These are phyloP conservation scores for Cryptococcus amylolentus DNA, from an alignment of 1,284 basidiomycete species.

Conservation along the genomic window DNA sequence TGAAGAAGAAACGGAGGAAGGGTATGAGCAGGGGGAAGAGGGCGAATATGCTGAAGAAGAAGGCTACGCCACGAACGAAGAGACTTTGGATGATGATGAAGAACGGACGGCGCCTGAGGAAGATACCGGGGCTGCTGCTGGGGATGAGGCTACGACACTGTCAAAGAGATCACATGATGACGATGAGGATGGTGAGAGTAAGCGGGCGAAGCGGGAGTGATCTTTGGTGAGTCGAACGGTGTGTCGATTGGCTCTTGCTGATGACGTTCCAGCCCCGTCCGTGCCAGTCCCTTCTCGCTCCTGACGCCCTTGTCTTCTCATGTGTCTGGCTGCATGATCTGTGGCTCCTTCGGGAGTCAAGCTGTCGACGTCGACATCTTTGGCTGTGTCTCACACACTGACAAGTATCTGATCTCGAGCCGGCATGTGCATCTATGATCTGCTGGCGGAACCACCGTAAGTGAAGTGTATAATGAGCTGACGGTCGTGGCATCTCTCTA, in stretches of 20 bases:
- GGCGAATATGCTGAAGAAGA: neutral
- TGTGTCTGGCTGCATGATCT: no score
- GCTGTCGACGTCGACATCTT: no score
- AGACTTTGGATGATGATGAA: constrained; percentile 5
- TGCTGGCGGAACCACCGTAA: neutral
- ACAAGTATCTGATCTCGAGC: no score
- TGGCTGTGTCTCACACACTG: no score
- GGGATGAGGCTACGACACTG: neutral
- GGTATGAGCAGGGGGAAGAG: neutral
- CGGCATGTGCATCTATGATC: no score
- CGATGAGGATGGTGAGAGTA: constrained; percentile 4
- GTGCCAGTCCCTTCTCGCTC: no score
- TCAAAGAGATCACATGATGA: constrained; percentile 3
- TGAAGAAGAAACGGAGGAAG: neutral
- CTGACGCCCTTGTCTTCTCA: no score
- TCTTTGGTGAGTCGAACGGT: neutral
- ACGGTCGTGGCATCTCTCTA: neutral
- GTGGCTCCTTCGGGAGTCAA: no score
- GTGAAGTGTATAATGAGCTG: constrained; percentile 1
- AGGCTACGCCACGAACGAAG: constrained; percentile 3
- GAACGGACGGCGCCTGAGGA: neutral
- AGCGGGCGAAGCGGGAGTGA: constrained; percentile 8
- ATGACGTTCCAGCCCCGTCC: neutral
- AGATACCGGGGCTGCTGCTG: neutral
- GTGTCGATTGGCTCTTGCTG: neutral